phyloP scores from a whole-genome alignment of 441 rosid species.

The Macaranga tanarius region DNA sequence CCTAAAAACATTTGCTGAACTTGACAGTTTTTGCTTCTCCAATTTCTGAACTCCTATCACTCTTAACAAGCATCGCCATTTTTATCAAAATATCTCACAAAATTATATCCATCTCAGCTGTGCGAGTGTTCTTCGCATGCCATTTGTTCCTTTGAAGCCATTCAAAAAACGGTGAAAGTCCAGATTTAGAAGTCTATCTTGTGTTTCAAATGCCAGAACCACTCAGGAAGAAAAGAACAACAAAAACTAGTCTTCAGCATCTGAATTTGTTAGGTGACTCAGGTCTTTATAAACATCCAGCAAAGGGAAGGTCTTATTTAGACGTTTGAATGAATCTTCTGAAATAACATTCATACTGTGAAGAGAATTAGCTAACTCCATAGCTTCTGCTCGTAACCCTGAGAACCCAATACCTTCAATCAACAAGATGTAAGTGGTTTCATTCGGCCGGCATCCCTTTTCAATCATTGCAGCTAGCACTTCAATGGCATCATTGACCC shows the following conservation, averaged over 20 bases:
- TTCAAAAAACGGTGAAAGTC: neutral
- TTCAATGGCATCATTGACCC: constrained; percentile 65
- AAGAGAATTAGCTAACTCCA: constrained; percentile 61
- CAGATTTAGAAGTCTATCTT: neutral
- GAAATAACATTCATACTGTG: constrained; percentile 52
- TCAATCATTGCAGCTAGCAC: constrained; percentile 57
- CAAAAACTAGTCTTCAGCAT: constrained; percentile 29
- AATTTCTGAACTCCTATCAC: neutral
- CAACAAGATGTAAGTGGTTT: constrained; percentile 62
- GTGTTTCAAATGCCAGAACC: constrained; percentile 8
- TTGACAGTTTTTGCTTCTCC: neutral
- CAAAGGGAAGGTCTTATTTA: constrained; percentile 63
- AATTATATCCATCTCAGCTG: neutral
- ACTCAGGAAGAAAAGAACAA: neutral
- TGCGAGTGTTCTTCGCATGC: neutral
- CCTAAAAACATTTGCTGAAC: neutral
- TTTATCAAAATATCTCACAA: neutral
- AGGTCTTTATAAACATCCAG: constrained; percentile 56
- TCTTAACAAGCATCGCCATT: neutral
- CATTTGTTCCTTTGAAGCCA: neutral
- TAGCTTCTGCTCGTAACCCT: constrained; percentile 65
- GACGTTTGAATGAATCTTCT: constrained; percentile 47
- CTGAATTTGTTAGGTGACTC: constrained; percentile 20
- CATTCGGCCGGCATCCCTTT: constrained; percentile 64
- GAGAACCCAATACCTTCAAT: constrained; percentile 73